phyloP scores from a whole-genome alignment of 2,329 filamentous ascomycete species.

The Pyricularia pennisetigena region DNA sequence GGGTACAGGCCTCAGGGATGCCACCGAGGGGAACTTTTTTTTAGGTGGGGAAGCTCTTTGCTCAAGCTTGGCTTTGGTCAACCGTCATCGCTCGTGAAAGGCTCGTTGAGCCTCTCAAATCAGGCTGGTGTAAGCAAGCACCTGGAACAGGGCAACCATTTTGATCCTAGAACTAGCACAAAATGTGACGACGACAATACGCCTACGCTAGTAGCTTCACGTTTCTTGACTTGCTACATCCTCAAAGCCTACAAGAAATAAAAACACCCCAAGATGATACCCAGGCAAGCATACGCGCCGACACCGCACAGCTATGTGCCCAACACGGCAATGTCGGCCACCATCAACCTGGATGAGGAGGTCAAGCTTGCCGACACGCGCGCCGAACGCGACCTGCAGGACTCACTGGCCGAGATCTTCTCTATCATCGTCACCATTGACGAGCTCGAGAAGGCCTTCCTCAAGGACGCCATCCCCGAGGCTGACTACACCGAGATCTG shows the following conservation, averaged over 20 bases:
- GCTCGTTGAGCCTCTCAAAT: not conserved
- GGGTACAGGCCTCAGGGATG: not conserved
- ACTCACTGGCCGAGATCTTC: constrained; percentile 93
- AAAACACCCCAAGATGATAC: constrained; percentile 32
- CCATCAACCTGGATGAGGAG: constrained; percentile 94
- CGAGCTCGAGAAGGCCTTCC: constrained; percentile 89
- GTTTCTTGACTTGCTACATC: not conserved
- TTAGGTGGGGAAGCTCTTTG: not conserved
- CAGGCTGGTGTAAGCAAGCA: not conserved
- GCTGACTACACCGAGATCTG: constrained; percentile 94
- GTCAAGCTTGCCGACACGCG: constrained; percentile 83
- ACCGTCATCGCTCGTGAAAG: not conserved
- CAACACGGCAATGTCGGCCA: constrained; percentile 71
- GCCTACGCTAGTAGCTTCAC: not conserved
- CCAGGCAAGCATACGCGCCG: constrained; percentile 69
- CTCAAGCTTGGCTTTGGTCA: not conserved
- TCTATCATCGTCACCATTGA: constrained; percentile 95
- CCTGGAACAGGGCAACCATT: not conserved
- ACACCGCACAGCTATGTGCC: constrained; percentile 89
- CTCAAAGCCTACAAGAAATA: not conserved
- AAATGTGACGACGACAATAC: not conserved
- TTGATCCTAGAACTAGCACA: not conserved
- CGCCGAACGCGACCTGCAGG: constrained; percentile 85
- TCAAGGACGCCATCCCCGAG: constrained; percentile 90
- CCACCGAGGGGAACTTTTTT: not conserved